Percentiles rank a stretch among this genome's conserved stretches.
Conservation (phyloP, 164 flowering plant genomes). For the Magnolia changhungtana region DNA sequence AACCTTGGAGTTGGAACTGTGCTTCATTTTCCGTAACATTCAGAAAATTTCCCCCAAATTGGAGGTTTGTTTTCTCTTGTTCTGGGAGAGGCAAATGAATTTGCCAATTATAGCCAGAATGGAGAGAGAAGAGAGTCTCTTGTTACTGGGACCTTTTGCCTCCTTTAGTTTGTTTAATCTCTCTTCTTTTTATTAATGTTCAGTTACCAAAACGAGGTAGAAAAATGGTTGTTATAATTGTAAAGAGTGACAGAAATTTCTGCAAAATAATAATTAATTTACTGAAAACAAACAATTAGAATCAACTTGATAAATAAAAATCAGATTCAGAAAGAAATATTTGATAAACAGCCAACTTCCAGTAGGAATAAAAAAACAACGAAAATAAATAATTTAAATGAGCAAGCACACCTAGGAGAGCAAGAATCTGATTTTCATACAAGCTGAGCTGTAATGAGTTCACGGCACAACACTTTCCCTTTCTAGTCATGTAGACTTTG, state of each 20-base stretch:
- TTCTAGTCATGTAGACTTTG: slow-evolving; percentile 64
- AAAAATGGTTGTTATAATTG: too few species aligned
- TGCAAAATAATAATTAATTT: neutral
- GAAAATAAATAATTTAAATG: neutral
- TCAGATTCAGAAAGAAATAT: neutral
- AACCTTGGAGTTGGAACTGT: too few species aligned
- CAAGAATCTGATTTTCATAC: slow-evolving; percentile 95
- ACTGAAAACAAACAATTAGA: neutral
- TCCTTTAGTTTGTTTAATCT: too few species aligned
- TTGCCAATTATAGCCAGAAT: too few species aligned
- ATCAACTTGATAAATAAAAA: neutral
- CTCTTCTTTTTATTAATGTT: too few species aligned
- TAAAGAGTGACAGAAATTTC: neutral
- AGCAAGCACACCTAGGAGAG: slow-evolving; percentile 72
- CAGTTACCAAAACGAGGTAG: neutral
- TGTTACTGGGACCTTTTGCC: too few species aligned
- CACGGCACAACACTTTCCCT: slow-evolving; percentile 82
- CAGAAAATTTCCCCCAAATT: too few species aligned
- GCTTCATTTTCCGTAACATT: too few species aligned
- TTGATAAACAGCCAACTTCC: neutral
- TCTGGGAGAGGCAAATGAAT: too few species aligned
- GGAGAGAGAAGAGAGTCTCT: too few species aligned
- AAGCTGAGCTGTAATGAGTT: slow-evolving; percentile 73
- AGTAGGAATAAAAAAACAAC: neutral
- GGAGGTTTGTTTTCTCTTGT: too few species aligned